Evolutionary conservation across 2,329 filamentous ascomycete species (phyloP).

Genomic region (Fusarium secorum): DNA sequence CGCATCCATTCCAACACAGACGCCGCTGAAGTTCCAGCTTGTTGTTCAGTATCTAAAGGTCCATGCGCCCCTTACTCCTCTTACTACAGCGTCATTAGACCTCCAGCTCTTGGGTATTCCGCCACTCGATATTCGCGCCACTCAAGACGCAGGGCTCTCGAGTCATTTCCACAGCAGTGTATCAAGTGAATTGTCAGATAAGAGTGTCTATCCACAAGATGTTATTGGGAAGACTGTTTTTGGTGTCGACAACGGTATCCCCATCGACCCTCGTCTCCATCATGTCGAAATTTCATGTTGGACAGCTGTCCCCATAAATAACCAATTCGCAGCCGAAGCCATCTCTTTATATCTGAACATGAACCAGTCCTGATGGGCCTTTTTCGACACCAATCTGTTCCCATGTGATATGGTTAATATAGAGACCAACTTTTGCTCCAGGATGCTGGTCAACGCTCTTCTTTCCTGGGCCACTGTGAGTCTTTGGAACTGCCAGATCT

Average conservation of each 20-base stretch:
- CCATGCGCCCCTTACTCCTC: not conserved
- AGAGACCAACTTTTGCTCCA: not conserved
- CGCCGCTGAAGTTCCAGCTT: not conserved
- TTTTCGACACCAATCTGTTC: fast-evolving
- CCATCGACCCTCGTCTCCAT: not conserved
- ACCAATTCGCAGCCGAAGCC: not conserved
- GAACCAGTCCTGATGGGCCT: not conserved
- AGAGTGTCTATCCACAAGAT: not conserved
- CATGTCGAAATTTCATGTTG: fast-evolving
- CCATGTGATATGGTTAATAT: not conserved
- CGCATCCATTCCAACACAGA: not conserved
- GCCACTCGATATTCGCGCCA: no score
- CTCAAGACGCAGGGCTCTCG: not conserved
- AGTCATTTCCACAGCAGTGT: fast-evolving
- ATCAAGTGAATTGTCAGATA: fast-evolving
- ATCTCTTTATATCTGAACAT: not conserved
- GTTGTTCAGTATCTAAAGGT: not conserved
- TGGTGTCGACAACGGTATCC: fast-evolving
- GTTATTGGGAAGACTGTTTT: not conserved
- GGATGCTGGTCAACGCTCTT: not conserved
- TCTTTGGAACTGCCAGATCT: fast-evolving
- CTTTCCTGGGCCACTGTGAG: not conserved
- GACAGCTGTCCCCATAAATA: fast-evolving
- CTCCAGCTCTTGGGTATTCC: no score
- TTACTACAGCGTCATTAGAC: not conserved